A percentile compares a stretch with the other conserved stretches of the same genome.
phyloP scores from a whole-genome alignment of 768 basidiomycete species.

The Wakefieldia striispora region DNA sequence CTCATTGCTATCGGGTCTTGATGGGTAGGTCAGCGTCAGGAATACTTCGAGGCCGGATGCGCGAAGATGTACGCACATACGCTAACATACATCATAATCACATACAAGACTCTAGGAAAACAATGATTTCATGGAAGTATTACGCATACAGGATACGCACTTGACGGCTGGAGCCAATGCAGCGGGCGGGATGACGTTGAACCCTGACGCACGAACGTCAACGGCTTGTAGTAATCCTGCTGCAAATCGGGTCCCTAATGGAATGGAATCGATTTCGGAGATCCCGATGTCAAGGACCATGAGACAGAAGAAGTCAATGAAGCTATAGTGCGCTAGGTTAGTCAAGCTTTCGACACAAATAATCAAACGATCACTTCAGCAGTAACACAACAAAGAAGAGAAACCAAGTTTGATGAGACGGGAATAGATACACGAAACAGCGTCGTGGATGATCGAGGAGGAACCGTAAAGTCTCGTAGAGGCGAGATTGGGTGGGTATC shows the following conservation, averaged over 20 bases:
- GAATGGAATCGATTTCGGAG: constrained; percentile 61
- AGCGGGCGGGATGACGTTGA: constrained; percentile 69
- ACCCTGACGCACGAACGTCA: constrained; percentile 86
- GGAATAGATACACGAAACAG: constrained; percentile 89
- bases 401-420: constrained; percentile 93
- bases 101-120: constrained; percentile 66
- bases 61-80: constrained; percentile 54
- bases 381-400: constrained; percentile 64
- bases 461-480: constrained; percentile 82
- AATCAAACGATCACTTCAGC: constrained; percentile 51
- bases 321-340: constrained; percentile 37
- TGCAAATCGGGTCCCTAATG: constrained; percentile 65
- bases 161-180: constrained; percentile 87
- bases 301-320: constrained; percentile 88
- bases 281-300: constrained; percentile 86
- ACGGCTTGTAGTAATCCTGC: constrained; percentile 77
- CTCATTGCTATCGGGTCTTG: constrained; percentile 81
- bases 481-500: constrained; percentile 54
- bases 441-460: constrained; percentile 92
- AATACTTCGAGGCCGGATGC: background rate
- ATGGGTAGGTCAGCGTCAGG: constrained; percentile 2
- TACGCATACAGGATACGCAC: constrained; percentile 40
- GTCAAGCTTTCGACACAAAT: background rate
- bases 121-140: background rate
- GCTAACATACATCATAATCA: constrained; percentile 93